Percentiles rank a stretch among this genome's conserved stretches.
phyloP scores from a whole-genome alignment of 2,329 filamentous ascomycete genomes.

The Metarhizium brunneum region DNA sequence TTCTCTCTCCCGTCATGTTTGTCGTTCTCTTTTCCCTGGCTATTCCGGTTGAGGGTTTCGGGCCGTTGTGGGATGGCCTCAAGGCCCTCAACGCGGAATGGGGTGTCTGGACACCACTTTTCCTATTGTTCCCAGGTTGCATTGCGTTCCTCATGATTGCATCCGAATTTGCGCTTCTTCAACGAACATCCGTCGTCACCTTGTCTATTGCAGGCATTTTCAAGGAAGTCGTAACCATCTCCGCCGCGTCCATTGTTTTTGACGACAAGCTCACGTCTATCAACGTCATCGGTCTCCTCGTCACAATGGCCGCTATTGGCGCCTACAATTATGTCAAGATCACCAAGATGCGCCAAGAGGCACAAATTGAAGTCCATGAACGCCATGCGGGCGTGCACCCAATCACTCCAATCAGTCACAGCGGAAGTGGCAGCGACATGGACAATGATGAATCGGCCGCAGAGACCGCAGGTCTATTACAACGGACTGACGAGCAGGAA shows the following conservation, averaged over 20 bases:
- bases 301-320: conserved; percentile 79
- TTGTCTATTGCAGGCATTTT: conserved; percentile 96
- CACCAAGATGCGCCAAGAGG: conserved; percentile 74
- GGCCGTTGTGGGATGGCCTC: conserved; percentile 57
- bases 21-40: conserved; percentile 69
- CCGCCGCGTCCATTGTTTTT: conserved; percentile 78
- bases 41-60: conserved; percentile 74
- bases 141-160: conserved; percentile 96
- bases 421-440: conserved; percentile 29
- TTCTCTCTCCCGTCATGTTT: conserved; percentile 97
- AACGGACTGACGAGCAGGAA: conserved; percentile 24
- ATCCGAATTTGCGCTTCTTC: conserved; percentile 87
- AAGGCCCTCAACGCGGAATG: conserved; percentile 53
- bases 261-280: conserved; percentile 78
- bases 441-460: conserved; percentile 34
- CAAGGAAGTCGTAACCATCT: conserved; percentile 96
- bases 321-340: conserved; percentile 96
- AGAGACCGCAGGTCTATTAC: conserved; percentile 36
- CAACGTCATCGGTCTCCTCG: conserved; percentile 78
- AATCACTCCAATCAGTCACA: conserved; percentile 25
- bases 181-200: conserved; percentile 92
- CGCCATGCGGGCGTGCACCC: conserved; percentile 25
- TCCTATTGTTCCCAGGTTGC: conserved; percentile 80
- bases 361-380: conserved; percentile 42
- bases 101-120: conserved; percentile 57